phyloP scores from a whole-genome alignment of 805 yeast genomes.

The Nakazawaea molendinolei region DNA sequence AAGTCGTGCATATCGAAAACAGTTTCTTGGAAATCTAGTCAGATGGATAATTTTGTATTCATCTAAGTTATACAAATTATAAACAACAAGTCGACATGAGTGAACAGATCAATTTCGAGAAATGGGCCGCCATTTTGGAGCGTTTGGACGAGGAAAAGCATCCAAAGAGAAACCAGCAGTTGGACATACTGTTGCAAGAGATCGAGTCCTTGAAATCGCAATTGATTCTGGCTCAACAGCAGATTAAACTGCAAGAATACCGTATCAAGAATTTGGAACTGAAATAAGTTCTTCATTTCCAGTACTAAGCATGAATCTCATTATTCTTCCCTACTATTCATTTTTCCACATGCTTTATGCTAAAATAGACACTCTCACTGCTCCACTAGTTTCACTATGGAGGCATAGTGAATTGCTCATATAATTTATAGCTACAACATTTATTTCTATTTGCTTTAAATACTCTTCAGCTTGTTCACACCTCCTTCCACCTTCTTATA shows the following conservation, averaged over 20 bases:
- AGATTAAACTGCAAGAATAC: neutral
- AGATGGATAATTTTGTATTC: neutral
- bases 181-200: conserved; percentile 1
- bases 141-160: conserved; percentile 5
- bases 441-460: no score
- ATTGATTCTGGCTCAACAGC: neutral
- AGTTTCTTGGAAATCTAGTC: neutral
- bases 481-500: no score
- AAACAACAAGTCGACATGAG: neutral
- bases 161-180: conserved; percentile 1
- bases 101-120: conserved; percentile 2
- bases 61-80: neutral
- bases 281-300: neutral
- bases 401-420: no score
- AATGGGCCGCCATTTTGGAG: conserved; percentile 4
- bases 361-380: no score
- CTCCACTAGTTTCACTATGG: no score
- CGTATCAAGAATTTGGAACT: neutral
- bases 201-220: neutral
- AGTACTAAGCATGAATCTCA: neutral
- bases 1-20: no score
- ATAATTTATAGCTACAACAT: no score
- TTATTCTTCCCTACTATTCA: no score
- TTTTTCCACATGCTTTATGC: no score
- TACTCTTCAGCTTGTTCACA: no score